Conservation (phyloP, 495 filamentous ascomycete species). For the Talaromyces trachyspermus region DNA sequence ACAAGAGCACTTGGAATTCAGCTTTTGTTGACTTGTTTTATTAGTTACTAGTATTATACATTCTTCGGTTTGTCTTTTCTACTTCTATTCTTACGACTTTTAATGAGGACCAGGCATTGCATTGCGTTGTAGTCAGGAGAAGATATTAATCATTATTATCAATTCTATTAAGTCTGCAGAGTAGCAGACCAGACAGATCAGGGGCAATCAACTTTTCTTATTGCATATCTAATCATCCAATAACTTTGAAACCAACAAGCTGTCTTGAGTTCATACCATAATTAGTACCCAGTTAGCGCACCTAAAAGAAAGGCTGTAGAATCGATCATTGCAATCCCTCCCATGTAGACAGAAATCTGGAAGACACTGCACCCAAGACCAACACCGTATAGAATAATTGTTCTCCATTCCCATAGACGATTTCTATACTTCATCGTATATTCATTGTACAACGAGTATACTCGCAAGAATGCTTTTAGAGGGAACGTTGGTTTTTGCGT, state of each 20-base stretch:
- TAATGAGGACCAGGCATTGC: neutral
- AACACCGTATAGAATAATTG: constrained; percentile 35
- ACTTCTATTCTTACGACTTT: neutral
- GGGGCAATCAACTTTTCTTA: too few relatives aligned
- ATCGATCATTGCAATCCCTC: constrained; percentile 63
- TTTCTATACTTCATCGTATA: constrained; percentile 54
- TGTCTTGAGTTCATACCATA: neutral
- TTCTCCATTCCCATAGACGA: constrained; percentile 62
- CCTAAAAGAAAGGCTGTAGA: constrained; percentile 37
- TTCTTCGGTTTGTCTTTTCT: neutral
- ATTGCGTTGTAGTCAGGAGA: too few relatives aligned
- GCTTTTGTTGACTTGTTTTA: neutral
- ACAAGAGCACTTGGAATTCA: too few relatives aligned
- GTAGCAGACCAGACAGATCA: too few relatives aligned
- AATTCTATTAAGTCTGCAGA: too few relatives aligned
- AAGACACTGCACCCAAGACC: constrained; percentile 66
- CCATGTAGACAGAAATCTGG: constrained; percentile 40
- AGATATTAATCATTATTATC: too few relatives aligned
- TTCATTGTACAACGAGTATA: constrained; percentile 24
- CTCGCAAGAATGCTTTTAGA: constrained; percentile 54
- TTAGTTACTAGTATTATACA: neutral
- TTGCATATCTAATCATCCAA: too few relatives aligned
- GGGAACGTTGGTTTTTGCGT: constrained; percentile 60
- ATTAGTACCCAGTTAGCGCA: neutral
- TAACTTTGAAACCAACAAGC: neutral